Evolutionary conservation across 176 grass and related monocot genomes (phyloP), one percentile per base, ranked within the genome.

Genomic region (Lolium rigidum): DNA sequence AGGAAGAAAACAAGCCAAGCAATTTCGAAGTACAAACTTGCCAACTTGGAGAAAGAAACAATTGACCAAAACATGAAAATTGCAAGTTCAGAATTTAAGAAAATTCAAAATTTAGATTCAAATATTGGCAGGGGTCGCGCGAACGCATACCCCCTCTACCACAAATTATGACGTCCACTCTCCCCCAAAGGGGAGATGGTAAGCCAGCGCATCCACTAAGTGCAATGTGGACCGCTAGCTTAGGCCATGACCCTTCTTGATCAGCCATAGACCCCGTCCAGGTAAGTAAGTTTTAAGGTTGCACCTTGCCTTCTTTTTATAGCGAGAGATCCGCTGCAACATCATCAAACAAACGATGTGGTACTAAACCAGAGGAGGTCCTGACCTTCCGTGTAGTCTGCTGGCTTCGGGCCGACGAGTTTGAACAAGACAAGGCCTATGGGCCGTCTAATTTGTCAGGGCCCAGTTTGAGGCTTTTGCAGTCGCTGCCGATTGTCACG

Each of bases 101-200:
- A 55, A 1, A 18, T 3, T 35, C 11, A 17, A 58, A 58, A 58
- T n/a, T 60, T 60, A 3, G 0, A 22, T 22, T 21, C 0, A 0
- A 8, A 1, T 4, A 15, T 58, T 92, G 52, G 69, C 16, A 70
- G 72, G 84, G 84, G 87, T 83, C 90, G 83, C 90, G 86, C 86
- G 88, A 25, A 95, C 90, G 83, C 93, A 83, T 95, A 92, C 86
- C 88, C 93, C 83, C 76, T 87, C 86, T 20, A 35, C 0, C 86
- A 93, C 83, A 93, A 95, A 93, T 95, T 93, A 89, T 17, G 86
- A 95, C 90, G 71, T 87, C 90, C 90, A 93, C 70, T 93, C 82
- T 89, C 70, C 77, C 50, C 11, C 59, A 69, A 4, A 37, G 12
- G 18, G 77, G 58, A 89, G 88, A 89, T 85, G 70, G 70, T 76